A percentile compares a stretch with the other conserved stretches of the same genome.
These are phyloP conservation scores for Amanita muscaria DNA, from an alignment of 768 basidiomycete species.

Conservation along the genomic window DNA sequence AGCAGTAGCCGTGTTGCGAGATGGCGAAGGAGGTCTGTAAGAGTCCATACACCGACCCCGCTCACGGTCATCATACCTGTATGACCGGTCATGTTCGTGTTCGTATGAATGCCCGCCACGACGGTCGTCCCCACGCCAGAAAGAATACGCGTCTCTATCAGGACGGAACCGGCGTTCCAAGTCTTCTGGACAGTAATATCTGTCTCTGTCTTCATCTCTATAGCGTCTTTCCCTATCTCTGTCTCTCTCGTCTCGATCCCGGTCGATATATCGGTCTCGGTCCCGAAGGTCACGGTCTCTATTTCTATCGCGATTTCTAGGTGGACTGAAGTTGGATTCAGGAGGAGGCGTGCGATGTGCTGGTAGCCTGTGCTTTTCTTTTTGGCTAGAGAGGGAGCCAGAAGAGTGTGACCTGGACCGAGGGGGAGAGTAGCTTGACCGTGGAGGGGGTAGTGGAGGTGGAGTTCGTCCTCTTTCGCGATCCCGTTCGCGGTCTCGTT, in stretches of 20 bases:
- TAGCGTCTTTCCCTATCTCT: conserved; percentile 11
- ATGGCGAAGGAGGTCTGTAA: conserved; percentile 16
- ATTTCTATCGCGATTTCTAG: conserved; percentile 16
- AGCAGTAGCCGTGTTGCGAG: conserved; percentile 10
- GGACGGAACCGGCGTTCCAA: conserved; percentile 22
- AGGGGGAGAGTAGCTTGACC: conserved; percentile 26
- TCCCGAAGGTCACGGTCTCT: conserved; percentile 25
- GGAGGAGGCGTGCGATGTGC: conserved; percentile 25
- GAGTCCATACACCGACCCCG: conserved; percentile 15
- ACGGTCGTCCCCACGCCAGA: conserved; percentile 23
- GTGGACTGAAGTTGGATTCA: conserved; percentile 28
- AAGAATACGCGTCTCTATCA: conserved; percentile 8
- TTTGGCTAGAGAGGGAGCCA: conserved; percentile 22
- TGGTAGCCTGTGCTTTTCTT: conserved; percentile 32
- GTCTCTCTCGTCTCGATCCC: conserved; percentile 15
- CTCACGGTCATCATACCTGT: conserved; percentile 14
- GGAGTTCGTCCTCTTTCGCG: conserved; percentile 16
- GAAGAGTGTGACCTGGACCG: conserved; percentile 17
- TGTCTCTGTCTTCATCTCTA: conserved; percentile 17
- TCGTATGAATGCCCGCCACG: conserved; percentile 22
- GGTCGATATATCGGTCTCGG: conserved; percentile 5
- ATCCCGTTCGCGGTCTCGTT: conserved; percentile 12
- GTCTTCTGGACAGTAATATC: conserved; percentile 14
- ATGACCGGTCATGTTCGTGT: conserved; percentile 6
- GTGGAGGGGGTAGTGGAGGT: conserved; percentile 26